Base-by-base conservation (phyloP, 1,284 basidiomycete genomes). In the Ceratorhiza oryzae-sativae region DNA sequence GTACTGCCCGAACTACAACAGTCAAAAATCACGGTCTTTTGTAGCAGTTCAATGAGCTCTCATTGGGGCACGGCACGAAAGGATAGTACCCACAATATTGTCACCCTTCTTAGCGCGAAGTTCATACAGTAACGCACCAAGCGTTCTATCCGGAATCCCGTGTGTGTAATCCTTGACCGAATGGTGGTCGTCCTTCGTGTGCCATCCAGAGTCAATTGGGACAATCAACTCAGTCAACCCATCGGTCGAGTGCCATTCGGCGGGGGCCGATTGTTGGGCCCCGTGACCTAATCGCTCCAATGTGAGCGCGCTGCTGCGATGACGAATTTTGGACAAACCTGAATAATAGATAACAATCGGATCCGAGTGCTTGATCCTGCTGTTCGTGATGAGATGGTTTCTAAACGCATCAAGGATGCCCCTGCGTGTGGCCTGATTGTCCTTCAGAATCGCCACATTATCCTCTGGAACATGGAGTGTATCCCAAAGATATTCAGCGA, bases 291-390 rank as follows among this genome's bases (percentile, higher is more conserved):
- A n/a, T 2, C 41, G 9, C n/a, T 27, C 15, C 46, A 27, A 46
- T 23, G n/a, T n/a, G 12, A 4, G n/a, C 36, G 12, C 36, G 3
- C 56, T 23, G 13, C 9, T 3, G 4, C 18, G 20, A 13, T n/a
- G n/a, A 13, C 10, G 12, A 2, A 25, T 20, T 13, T 13, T 6
- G 13, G 36, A 20, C 20, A 30, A 10, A 70, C 67, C 67, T 13
- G 67, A 55, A 36, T 46, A 70, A 48, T 70, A 70, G 23, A 70
- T 12, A 12, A 70, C 13, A 23, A 70, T 70, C 13, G 67, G 67
- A 30, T 58, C 55, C 15, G 15, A 41, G 39, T 25, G 42, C n/a
- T 49, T 12, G 30, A 70, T 70, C 6, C 46, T 41, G 15, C 20
- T 10, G 15, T 70, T 70, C 3, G 15, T 8, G n/a, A 49, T 59